Evolutionary conservation across 2,329 filamentous ascomycete genomes (phyloP).

Genomic region (Triangularia setosa): DNA sequence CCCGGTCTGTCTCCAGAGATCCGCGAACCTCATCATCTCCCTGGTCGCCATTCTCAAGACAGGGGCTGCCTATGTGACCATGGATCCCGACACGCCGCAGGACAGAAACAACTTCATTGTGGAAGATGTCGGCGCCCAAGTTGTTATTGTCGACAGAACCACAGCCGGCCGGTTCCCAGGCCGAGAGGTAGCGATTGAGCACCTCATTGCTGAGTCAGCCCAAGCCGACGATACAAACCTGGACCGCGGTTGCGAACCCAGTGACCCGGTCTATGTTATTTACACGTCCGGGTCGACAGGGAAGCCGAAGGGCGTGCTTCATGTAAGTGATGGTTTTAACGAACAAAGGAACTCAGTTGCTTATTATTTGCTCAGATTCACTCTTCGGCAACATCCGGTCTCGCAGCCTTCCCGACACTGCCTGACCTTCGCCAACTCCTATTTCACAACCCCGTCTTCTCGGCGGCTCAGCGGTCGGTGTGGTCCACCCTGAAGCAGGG

Average conservation of each 20-base stretch:
- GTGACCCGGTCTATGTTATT: not conserved
- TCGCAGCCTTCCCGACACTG: not conserved
- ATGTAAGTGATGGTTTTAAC: too few relatives aligned
- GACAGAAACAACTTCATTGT: not conserved
- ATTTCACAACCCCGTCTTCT: not conserved
- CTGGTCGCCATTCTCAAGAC: not conserved
- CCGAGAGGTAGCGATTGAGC: not conserved
- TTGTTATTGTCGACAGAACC: not conserved
- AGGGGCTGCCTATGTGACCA: not conserved
- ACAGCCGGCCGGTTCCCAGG: not conserved
- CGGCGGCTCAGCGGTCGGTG: not conserved
- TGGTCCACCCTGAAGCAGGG: slow-evolving; percentile 21
- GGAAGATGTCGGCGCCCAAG: not conserved
- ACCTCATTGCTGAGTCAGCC: too few relatives aligned
- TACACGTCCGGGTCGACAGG: not conserved
- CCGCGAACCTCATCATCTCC: not conserved
- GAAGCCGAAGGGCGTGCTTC: not conserved
- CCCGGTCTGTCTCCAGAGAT: slow-evolving; percentile 16
- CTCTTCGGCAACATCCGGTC: not conserved
- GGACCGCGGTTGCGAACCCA: not conserved
- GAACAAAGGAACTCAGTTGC: too few relatives aligned
- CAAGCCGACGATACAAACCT: not conserved
- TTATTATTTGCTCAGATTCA: not conserved
- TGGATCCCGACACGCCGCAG: not conserved
- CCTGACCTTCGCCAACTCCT: not conserved